Base-by-base conservation (phyloP, 225 moss, liverwort and hornwort species). In the Takakia lepidozioides region DNA sequence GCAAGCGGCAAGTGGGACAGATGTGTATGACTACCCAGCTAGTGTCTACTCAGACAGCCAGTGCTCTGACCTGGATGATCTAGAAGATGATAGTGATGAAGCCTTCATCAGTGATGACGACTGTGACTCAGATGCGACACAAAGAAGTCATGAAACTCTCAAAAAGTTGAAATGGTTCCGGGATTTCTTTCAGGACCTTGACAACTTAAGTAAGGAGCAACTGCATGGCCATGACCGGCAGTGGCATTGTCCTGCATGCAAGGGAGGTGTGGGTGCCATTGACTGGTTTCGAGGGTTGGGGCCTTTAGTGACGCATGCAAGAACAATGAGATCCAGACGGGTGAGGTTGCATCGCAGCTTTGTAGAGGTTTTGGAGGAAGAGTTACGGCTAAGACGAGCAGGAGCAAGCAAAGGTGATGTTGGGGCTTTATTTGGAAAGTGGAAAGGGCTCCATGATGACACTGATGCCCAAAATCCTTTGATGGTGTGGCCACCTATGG, bases 231-330 rank as follows among this genome's bases (percentile, higher is more conserved):
- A 75, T 57, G 70, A 78, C 19, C 64, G 81, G 39, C 70, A 84
- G 57, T 88, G 78, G 81, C 78, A 84, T 48, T 84, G 84, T 38
- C 81, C 81, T 25, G 65, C 74, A 1, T 88, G 84, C 56, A 65
- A 64, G 51, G 64, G 67, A 51, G 87, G 83, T 34, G 72, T 77
- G 25, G 80, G 74, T 39, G 81, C 74, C 17, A 68, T 66, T 51
- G 75, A 84, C 58, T 81, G 81, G 81, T 84, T 69, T 49, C 58
- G 61, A 16, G 87, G 84, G 38, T 49, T 84, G 47, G 69, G 60
- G 27, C 81, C 81, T 27, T 64, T 88, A 34, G 52, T 75, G 19
- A 59, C 78, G 46, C 84, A 84, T 46, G 66, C 87, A 21, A 73
- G 63, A 48, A 77, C 72, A 25, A 70, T 68, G 34, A 58, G 73